Conservation (phyloP, 805 yeast species). For the Sugiyamaella lignohabitans region DNA sequence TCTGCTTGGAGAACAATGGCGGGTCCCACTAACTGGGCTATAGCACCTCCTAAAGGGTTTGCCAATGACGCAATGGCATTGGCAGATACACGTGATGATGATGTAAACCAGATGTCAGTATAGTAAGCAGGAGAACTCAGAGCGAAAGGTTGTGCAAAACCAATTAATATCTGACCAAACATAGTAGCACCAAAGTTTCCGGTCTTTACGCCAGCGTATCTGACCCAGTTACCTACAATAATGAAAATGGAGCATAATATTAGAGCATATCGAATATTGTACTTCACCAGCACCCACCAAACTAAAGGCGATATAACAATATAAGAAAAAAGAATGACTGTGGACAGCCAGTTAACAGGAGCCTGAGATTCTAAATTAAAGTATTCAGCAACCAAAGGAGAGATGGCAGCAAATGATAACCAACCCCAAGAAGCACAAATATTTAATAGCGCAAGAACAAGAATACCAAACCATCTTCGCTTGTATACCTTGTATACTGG, state of each 20-base stretch:
- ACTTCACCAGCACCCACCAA: slow-evolving; percentile 21
- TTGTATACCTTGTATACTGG: slow-evolving; percentile 23
- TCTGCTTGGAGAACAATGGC: slow-evolving; percentile 23
- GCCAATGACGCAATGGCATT: slow-evolving; percentile 31
- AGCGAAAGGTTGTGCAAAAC: slow-evolving; percentile 32
- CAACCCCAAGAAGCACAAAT: slow-evolving; percentile 31
- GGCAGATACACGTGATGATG: slow-evolving; percentile 31
- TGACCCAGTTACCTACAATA: slow-evolving; percentile 27
- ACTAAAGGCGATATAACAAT: slow-evolving; percentile 25
- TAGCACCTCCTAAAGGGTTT: slow-evolving; percentile 32
- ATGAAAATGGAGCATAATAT: slow-evolving; percentile 22
- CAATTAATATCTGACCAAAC: slow-evolving; percentile 32
- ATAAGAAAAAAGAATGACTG: slow-evolving; percentile 29
- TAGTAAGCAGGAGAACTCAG: slow-evolving; percentile 29
- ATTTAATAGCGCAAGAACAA: slow-evolving; percentile 26
- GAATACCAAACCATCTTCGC: slow-evolving; percentile 31
- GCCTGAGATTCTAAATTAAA: slow-evolving; percentile 21
- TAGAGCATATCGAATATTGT: slow-evolving; percentile 23
- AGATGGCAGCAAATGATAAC: slow-evolving; percentile 30
- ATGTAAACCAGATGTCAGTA: slow-evolving; percentile 31
- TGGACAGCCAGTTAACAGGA: slow-evolving; percentile 32
- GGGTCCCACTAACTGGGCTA: slow-evolving; percentile 31
- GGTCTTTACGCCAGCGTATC: slow-evolving; percentile 27
- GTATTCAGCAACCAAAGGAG: slow-evolving; percentile 22
- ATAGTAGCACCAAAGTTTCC: slow-evolving; percentile 27